Conservation (phyloP, 306 rosid species). For the Medicago lupulina region DNA sequence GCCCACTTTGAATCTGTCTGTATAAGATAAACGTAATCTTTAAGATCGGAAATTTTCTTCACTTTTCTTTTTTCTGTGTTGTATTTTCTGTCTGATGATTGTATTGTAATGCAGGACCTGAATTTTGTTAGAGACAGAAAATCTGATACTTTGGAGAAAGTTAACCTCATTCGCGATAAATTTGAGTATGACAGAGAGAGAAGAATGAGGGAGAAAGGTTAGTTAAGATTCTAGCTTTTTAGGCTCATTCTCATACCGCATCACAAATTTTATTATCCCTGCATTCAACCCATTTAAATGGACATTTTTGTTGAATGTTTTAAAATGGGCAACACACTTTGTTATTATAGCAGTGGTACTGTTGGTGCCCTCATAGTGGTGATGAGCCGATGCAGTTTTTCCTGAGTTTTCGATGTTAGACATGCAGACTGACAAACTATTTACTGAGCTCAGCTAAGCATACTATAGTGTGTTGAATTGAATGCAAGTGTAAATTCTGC, state of each 20-base stretch:
- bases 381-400: background rate
- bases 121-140: slow-evolving; percentile 57
- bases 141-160: slow-evolving; percentile 72
- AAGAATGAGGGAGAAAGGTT: slow-evolving; percentile 93
- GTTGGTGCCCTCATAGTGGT: slow-evolving; percentile 12
- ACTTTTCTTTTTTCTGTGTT: slow-evolving; percentile 9
- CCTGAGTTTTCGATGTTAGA: slow-evolving; percentile 4
- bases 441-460: slow-evolving; percentile 8
- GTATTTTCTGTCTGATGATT: slow-evolving; percentile 37
- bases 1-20: slow-evolving; percentile 12
- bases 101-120: slow-evolving; percentile 64
- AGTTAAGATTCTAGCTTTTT: slow-evolving; percentile 40
- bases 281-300: slow-evolving; percentile 7
- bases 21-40: slow-evolving; percentile 3
- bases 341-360: slow-evolving; percentile 1
- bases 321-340: slow-evolving; percentile 7
- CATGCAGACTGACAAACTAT: slow-evolving; percentile 1
- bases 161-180: slow-evolving; percentile 78
- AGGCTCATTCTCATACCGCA: background rate
- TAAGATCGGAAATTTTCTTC: slow-evolving; percentile 16
- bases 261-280: slow-evolving; percentile 6
- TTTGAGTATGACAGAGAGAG: slow-evolving; percentile 92
- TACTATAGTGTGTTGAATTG: slow-evolving; percentile 13
- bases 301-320: slow-evolving; percentile 7
- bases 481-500: background rate